phyloP scores from a whole-genome alignment of 176 grass and related monocot species.

The Cenchrus americanus region DNA sequence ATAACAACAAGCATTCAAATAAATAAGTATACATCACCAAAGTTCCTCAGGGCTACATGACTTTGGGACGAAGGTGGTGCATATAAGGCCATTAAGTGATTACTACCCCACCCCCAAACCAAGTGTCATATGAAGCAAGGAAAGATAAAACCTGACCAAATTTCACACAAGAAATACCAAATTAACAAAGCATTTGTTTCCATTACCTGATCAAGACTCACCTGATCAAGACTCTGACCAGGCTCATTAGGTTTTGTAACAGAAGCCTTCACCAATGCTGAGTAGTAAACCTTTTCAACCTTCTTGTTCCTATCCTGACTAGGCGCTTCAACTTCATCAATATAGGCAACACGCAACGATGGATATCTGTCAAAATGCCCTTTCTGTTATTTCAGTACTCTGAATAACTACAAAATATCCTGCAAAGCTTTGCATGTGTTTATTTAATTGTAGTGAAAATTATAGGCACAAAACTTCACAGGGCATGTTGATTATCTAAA shows the following conservation, averaged over 20 bases:
- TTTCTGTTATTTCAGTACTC: constrained; percentile 30
- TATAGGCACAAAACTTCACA: neutral
- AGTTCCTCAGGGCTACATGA: neutral
- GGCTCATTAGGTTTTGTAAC: constrained; percentile 70
- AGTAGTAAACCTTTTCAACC: constrained; percentile 84
- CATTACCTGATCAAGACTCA: constrained; percentile 92
- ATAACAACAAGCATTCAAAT: neutral
- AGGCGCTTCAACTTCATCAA: constrained; percentile 78
- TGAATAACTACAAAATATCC: constrained; percentile 1
- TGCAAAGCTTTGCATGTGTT: neutral
- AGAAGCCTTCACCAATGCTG: constrained; percentile 91
- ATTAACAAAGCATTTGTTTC: constrained; percentile 37
- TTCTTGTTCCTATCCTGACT: constrained; percentile 66
- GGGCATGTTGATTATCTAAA: constrained; percentile 8
- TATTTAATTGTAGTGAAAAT: constrained; percentile 3
- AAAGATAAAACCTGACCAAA: constrained; percentile 9
- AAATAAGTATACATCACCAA: neutral
- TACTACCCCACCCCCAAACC: neutral
- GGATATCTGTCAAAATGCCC: constrained; percentile 61
- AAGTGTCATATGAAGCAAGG: neutral
- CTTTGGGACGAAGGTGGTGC: neutral
- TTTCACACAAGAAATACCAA: neutral
- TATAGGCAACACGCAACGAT: constrained; percentile 82
- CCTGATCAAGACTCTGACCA: constrained; percentile 95
- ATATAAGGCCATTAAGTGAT: neutral